Percentiles rank a stretch among this genome's conserved stretches.
phyloP scores from a whole-genome alignment of 352 stramenopile genomes.

The Blastocystis hominis region DNA sequence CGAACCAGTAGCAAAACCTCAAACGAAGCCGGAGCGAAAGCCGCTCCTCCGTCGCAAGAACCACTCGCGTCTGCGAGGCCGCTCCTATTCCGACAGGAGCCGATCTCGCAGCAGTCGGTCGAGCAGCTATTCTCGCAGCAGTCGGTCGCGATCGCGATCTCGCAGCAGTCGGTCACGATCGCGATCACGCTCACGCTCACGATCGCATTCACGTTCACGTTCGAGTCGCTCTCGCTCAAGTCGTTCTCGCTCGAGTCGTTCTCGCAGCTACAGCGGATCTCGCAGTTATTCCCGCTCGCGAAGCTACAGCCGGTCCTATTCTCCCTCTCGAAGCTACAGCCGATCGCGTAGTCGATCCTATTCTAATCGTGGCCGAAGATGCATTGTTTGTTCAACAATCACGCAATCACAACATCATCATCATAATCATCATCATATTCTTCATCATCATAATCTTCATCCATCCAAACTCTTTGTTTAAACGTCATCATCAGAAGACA shows the following conservation, averaged over 20 bases:
- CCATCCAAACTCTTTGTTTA: background rate
- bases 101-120: background rate
- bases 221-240: background rate
- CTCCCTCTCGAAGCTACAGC: background rate
- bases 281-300: background rate
- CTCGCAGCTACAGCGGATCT: background rate
- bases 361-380: slow-evolving; percentile 33
- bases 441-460: background rate
- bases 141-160: background rate
- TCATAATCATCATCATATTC: too few species aligned
- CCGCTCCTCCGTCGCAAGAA: slow-evolving; percentile 30
- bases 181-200: background rate
- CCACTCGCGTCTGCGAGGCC: background rate
- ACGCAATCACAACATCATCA: background rate
- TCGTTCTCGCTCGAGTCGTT: background rate
- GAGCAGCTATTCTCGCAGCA: background rate
- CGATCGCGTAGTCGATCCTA: slow-evolving; percentile 6
- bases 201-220: background rate
- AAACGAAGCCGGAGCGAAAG: background rate
- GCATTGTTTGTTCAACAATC: background rate
- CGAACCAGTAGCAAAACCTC: background rate
- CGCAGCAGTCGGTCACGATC: background rate
- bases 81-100: background rate
- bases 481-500: slow-evolving; percentile 49
- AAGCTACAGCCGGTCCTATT: slow-evolving; percentile 12